Evolutionary conservation across 176 grass and related monocot species (phyloP), one percentile per base, ranked within the genome.

Genomic region (Oryza meridionalis): DNA sequence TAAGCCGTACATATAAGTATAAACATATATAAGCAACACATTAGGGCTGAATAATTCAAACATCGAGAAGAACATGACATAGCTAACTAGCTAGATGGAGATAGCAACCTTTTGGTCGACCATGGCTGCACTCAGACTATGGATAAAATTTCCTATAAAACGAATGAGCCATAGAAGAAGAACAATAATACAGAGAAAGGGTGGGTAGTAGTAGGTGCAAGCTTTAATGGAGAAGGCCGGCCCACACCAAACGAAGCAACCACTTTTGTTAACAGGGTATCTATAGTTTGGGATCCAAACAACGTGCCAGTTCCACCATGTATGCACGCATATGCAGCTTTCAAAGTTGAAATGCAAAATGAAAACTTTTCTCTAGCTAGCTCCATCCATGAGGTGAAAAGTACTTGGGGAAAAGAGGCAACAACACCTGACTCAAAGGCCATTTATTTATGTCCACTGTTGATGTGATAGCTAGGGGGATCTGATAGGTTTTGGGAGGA

Each of bases 401-500:
- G 74, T 33, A 6, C 65, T 29, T 21, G n/a, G 72, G 71, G 22
- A 67, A 80, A 58, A 81, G 33, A 62, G 55, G 55, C 42, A 65
- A 73, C 78, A 50, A 77, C 58, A 32, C 63, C 42, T 79, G 49
- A 81, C 46, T 62, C 46, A 16, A 50, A 74, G 64, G 46, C 61
- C 33, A 50, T 80, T 82, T 67, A 87, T 27, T 82, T 59, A 38
- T 50, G 79, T 70, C 17, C 21, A 4, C 58, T 55, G 19, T 44
- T 14, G 47, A 76, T 61, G 70, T 24, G 62, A 67, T 49, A 12
- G 53, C 53, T 58, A 58, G 53, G 53, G 44, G 44, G 72, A 81
- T 67, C 32, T 81, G 51, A 82, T 81, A 78, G 79, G 71, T 55
- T 19, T 19, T 77, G 50, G 79, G 44, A 70, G 70, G 40, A 61